Base-by-base conservation (phyloP, 164 flowering plant species). In the Stephania cephalantha region DNA sequence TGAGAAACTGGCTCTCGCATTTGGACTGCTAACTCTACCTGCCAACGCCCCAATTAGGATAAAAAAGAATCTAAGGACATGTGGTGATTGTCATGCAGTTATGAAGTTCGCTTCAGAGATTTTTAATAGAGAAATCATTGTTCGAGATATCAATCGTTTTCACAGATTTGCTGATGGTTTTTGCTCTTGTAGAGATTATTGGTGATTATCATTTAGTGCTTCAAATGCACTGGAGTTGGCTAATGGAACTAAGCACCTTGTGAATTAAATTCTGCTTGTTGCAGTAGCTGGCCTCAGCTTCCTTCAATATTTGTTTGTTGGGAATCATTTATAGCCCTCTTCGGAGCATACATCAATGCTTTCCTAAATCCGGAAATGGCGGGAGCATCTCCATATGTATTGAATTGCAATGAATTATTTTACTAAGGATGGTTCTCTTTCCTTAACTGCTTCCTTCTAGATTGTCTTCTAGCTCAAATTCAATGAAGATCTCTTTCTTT, bases 81-180 rank as follows among this genome's bases (percentile, higher is more conserved):
- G 88, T 80, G 88, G 82, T 61, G 87, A 88, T 83, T 86, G 89
- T 71, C 89, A 86, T 73, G 79, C 85, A 6, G 85, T 85, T 50
- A 83, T 88, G 85, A 84, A 85, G 70, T 85, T 78, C 71, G 81
- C 83, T 61, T 86, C 86, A 0, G 80, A 79, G 65, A 81, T 85
- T 76, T 82, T 78, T 74, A 46, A 69, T 42, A 79, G 84, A 71
- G 85, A 82, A 73, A 85, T 86, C 70, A 68, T 85, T 48, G 81
- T 86, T 3, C 79, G 87, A 73, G 86, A 85, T 75, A 77, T 75
- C 68, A 85, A 83, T 55, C 76, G 83, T 73, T 83, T 85, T 75
- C 86, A 85, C 74, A 77, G 73, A 30, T 85, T 83, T 75, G 30
- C 77, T 3, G 50, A 68, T 78, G 86, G 86, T 45, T 46, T 53